Evolutionary conservation across 176 grass and related monocot species (phyloP).

Genomic region (Thalia dealbata): DNA sequence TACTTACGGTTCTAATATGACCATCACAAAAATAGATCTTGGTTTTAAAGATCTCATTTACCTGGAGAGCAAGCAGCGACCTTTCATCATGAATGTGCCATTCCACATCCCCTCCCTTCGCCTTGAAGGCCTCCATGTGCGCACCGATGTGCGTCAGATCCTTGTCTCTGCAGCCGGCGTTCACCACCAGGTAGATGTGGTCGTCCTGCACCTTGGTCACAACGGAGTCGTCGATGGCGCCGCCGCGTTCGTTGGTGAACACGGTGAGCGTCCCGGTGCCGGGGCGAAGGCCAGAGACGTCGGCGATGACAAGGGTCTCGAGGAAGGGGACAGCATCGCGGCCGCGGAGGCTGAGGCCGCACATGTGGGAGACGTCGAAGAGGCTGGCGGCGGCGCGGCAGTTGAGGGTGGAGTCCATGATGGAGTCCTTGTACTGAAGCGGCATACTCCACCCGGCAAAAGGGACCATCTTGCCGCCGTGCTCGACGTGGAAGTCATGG

Average conservation of each 20-base stretch:
- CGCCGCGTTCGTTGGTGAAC: conserved; percentile 79
- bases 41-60: not conserved
- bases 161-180: conserved; percentile 92
- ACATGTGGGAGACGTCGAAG: conserved; percentile 98
- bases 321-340: conserved; percentile 54
- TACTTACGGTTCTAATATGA: not conserved
- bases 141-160: conserved; percentile 73
- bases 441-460: conserved; percentile 98
- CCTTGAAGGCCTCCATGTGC: conserved; percentile 71
- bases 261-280: conserved; percentile 72
- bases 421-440: conserved; percentile 91
- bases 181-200: conserved; percentile 89
- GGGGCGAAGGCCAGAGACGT: conserved; percentile 48
- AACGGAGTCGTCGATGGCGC: conserved; percentile 80
- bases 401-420: conserved; percentile 95
- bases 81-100: conserved; percentile 95
- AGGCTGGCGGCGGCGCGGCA: conserved; percentile 70
- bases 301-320: conserved; percentile 79
- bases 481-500: conserved; percentile 72
- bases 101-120: conserved; percentile 66
- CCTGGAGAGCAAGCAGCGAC: conserved; percentile 87
- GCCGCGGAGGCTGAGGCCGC: conserved; percentile 68
- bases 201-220: conserved; percentile 65
- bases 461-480: conserved; percentile 90
- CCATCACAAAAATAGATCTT: not conserved